Base-by-base conservation (phyloP, 192 early-diverging fungal genomes). In the Geranomyces variabilis region DNA sequence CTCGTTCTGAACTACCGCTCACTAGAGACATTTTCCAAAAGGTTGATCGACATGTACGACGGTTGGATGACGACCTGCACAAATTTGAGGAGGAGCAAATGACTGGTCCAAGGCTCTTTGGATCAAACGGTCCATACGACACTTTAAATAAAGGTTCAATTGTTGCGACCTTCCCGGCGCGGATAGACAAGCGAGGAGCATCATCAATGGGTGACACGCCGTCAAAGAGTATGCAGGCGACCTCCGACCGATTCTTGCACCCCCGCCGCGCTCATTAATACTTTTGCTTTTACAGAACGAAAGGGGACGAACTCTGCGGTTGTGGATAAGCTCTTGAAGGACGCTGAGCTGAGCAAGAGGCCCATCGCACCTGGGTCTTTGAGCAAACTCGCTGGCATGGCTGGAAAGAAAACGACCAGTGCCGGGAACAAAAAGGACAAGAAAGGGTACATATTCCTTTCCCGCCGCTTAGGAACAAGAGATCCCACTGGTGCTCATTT, bases 11-110 rank as follows among this genome's bases (percentile, higher is more conserved):
- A 2, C 3, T 2, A 41, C 21, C 1, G 2, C 30, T 22, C 13
- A 44, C 21, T 41, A 13, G 22, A 26, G 51, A 26, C 19, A 26
- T 53, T 9, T 26, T 53, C 24, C 51, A 9, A 4, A 74, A 91
- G 87, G 91, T 93, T 9, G 96, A 98, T 70, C 86, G 91, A 63
- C 94, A 96, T 77, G 91, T 94, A 46, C 83, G 92, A 26, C 84
- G 92, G 34, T 75, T 98, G 24, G 96, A 98, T 66, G 94, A 94
- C n/a, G 95, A 96, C 63, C 73, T 98, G 75, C 79, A 84, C 29
- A 92, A 92, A 70, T 96, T 94, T 73, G 94, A 98, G 75, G 94
- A 98, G 59, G 90, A 94, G 48, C 93, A 95, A 73, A 83, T 94
- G 84, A 87, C 90, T 15, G 80, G 83, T 31, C 85, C 84, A 0